phyloP scores from a whole-genome alignment of 768 basidiomycete genomes.

The Daedaleopsis sinensis region DNA sequence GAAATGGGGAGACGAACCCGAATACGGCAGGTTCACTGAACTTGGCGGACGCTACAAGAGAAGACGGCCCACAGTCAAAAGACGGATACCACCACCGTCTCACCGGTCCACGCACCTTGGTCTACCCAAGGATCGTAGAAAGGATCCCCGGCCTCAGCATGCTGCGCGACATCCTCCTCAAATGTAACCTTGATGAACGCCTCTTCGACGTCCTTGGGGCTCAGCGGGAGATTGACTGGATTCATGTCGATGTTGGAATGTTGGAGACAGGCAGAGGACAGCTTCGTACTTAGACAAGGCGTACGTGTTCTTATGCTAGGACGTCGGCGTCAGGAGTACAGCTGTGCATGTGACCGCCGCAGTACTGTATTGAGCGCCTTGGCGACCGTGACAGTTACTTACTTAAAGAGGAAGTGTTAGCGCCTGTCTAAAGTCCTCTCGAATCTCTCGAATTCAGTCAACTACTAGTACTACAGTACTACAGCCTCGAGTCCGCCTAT shows the following conservation, averaged over 20 bases:
- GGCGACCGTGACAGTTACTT: too few species aligned
- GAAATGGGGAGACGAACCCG: constrained; percentile 1
- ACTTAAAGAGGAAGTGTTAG: too few species aligned
- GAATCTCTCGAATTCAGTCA: too few species aligned
- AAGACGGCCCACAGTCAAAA: neutral
- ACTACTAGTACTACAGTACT: too few species aligned
- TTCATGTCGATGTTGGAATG: neutral
- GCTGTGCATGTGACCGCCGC: too few species aligned
- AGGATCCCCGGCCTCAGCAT: constrained; percentile 25
- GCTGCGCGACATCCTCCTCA: constrained; percentile 29
- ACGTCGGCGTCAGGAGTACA: too few species aligned
- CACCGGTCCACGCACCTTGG: constrained; percentile 40
- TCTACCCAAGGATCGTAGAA: constrained; percentile 58
- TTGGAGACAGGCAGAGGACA: neutral
- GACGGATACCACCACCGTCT: neutral
- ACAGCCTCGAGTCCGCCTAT: too few species aligned
- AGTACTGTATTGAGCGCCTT: too few species aligned
- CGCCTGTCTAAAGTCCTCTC: too few species aligned
- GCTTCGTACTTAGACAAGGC: neutral
- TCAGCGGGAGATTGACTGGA: neutral
- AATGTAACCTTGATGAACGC: constrained; percentile 51
- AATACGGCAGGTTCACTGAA: constrained; percentile 42
- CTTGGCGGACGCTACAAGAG: constrained; percentile 51
- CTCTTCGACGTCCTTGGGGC: constrained; percentile 33
- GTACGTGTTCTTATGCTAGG: neutral